Percentiles rank a stretch among this genome's conserved stretches.
Conservation (phyloP, 179 eudicot species). For the Camellia oleifera region DNA sequence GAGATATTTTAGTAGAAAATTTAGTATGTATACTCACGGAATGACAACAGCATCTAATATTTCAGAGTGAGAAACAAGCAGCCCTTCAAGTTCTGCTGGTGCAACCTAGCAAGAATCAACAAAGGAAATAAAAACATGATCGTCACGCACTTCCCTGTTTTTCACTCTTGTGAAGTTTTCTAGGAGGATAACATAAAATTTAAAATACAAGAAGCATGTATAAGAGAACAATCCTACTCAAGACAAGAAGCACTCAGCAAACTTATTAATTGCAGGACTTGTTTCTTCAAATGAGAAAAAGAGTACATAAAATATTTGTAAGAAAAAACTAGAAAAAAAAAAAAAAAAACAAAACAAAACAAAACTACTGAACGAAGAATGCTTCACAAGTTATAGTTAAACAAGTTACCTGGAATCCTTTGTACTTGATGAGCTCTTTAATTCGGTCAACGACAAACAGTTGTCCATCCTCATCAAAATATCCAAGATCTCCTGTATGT, state of each 20-base stretch:
- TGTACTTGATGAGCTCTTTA: slow-evolving; percentile 73
- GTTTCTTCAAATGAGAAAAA: background rate
- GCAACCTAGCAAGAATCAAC: slow-evolving; percentile 23
- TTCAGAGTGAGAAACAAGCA: slow-evolving; percentile 37
- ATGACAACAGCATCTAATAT: slow-evolving; percentile 36
- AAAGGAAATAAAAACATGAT: background rate
- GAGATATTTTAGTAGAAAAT: background rate
- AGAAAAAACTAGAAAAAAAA: background rate
- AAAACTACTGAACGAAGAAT: background rate
- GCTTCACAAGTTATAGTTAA: background rate
- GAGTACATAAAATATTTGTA: background rate
- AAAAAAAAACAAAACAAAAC: no score
- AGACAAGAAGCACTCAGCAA: background rate
- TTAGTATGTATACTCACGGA: slow-evolving; percentile 39
- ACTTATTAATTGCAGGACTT: background rate
- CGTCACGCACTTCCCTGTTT: no score
- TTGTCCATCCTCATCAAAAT: slow-evolving; percentile 62
- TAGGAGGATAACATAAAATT: background rate
- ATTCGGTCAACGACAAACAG: slow-evolving; percentile 59
- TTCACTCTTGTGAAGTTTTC: background rate
- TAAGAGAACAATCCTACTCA: background rate
- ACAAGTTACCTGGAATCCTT: slow-evolving; percentile 51
- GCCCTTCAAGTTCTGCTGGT: slow-evolving; percentile 47
- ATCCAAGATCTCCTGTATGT: slow-evolving; percentile 78
- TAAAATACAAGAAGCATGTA: background rate